Conservation (phyloP, 1,284 basidiomycete genomes). For the Wolfiporia cocos region DNA sequence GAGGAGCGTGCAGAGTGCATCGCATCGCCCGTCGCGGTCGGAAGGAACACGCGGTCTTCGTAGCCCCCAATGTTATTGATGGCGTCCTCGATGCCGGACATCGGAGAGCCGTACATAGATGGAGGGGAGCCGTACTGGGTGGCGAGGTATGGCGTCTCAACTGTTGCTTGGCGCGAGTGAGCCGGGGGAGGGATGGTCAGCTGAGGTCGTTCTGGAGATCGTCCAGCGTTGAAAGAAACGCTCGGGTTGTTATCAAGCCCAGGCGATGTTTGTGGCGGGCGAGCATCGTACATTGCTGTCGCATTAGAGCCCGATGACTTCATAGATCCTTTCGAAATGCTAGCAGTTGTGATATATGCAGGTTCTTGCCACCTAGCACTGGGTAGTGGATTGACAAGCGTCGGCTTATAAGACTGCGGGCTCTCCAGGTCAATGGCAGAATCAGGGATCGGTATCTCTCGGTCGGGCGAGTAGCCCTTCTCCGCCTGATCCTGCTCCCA, state of each 20-base stretch:
- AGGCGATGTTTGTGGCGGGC: too few species aligned
- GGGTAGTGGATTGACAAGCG: slow-evolving; percentile 11
- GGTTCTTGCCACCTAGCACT: slow-evolving; percentile 23
- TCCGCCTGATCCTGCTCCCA: slow-evolving; percentile 32
- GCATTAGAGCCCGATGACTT: neutral
- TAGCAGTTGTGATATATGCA: slow-evolving; percentile 13
- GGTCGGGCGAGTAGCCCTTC: slow-evolving; percentile 20
- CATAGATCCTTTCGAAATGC: neutral
- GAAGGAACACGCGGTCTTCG: neutral
- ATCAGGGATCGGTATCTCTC: slow-evolving; percentile 4
- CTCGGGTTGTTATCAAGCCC: too few species aligned
- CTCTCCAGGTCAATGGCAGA: slow-evolving; percentile 5
- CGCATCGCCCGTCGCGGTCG: slow-evolving; percentile 6
- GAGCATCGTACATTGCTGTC: too few species aligned
- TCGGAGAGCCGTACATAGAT: slow-evolving; percentile 1
- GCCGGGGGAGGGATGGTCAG: slow-evolving; percentile 6
- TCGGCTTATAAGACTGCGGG: slow-evolving; percentile 6
- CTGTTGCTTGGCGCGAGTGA: slow-evolving; percentile 3
- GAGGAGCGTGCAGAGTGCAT: slow-evolving; percentile 24
- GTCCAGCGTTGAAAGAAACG: too few species aligned
- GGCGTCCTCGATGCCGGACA: slow-evolving; percentile 4
- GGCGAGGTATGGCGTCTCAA: neutral
- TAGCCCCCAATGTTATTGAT: neutral
- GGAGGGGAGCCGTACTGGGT: slow-evolving; percentile 3
- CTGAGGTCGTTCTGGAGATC: neutral